phyloP scores from a whole-genome alignment of 345 rosid genomes.

The Limnanthes douglasii region DNA sequence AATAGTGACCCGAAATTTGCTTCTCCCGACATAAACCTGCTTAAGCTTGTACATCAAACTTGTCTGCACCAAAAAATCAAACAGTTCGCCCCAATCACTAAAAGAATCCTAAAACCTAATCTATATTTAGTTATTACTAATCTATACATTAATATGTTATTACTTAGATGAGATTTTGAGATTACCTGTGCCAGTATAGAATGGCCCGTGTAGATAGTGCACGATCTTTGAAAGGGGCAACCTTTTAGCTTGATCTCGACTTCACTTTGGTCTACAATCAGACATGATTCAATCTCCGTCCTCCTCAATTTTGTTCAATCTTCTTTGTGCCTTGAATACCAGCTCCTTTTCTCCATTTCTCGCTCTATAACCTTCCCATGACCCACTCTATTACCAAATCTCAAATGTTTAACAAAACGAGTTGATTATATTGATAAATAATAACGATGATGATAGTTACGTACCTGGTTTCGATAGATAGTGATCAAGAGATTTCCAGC shows the following conservation, averaged over 20 bases:
- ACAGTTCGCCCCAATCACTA: background rate
- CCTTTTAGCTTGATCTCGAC: conserved; percentile 37
- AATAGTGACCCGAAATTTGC: conserved; percentile 56
- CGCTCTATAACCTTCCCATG: conserved; percentile 57
- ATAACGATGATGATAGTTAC: conserved; percentile 4
- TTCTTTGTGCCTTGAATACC: conserved; percentile 39
- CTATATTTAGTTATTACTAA: background rate
- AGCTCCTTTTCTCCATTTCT: conserved; percentile 23
- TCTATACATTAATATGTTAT: background rate
- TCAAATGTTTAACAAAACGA: too few relatives aligned
- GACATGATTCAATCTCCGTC: conserved; percentile 45
- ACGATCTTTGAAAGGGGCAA: conserved; percentile 60
- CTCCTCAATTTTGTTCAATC: conserved; percentile 25
- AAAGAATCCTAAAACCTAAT: background rate
- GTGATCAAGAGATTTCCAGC: conserved; percentile 34
- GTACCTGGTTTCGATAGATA: conserved; percentile 30
- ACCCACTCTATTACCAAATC: conserved; percentile 33
- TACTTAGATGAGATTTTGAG: background rate
- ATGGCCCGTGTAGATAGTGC: conserved; percentile 47
- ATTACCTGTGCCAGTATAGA: conserved; percentile 74
- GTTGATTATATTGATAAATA: background rate
- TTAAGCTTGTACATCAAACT: conserved; percentile 85
- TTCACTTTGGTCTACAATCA: conserved; percentile 15
- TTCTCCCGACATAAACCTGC: conserved; percentile 45
- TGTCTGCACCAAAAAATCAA: conserved; percentile 38